These are phyloP conservation scores for Sutorius eximius DNA, from an alignment of 1,284 basidiomycete species.

Conservation along the genomic window DNA sequence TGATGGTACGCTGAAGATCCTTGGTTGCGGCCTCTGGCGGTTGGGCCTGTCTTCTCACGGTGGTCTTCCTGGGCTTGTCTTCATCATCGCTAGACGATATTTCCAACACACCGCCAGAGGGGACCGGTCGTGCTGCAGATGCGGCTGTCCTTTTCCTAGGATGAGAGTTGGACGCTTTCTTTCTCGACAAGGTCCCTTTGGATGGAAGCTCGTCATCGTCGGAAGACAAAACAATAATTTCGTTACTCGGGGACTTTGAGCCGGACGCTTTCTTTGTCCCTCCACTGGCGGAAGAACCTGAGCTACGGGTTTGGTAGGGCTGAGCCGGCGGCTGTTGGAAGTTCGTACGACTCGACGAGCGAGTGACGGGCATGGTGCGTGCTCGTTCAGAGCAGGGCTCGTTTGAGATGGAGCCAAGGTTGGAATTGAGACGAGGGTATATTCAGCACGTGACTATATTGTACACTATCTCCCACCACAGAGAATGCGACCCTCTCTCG, in stretches of 20 bases:
- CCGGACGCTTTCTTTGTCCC: constrained; percentile 14
- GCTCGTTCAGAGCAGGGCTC: background rate
- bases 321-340: constrained; percentile 6
- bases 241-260: constrained; percentile 25
- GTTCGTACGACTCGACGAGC: constrained; percentile 24
- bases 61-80: constrained; percentile 5
- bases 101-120: constrained; percentile 26
- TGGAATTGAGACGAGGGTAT: background rate
- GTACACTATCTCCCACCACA: background rate
- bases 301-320: constrained; percentile 8
- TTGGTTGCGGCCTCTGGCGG: constrained; percentile 4
- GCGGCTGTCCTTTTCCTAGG: constrained; percentile 15
- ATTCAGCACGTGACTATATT: constrained; percentile 20
- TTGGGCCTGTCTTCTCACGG: constrained; percentile 4
- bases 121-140: background rate
- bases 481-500: constrained; percentile 54
- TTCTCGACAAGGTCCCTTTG: constrained; percentile 27
- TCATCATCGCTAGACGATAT: constrained; percentile 33
- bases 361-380: constrained; percentile 31
- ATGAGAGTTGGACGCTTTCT: constrained; percentile 34
- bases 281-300: constrained; percentile 4
- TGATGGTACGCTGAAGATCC: constrained; percentile 21
- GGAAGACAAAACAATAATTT: constrained; percentile 59
- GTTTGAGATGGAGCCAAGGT: background rate
- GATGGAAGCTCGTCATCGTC: constrained; percentile 44